Base-by-base conservation (phyloP, 306 rosid species). In the Acacia acuminata region DNA sequence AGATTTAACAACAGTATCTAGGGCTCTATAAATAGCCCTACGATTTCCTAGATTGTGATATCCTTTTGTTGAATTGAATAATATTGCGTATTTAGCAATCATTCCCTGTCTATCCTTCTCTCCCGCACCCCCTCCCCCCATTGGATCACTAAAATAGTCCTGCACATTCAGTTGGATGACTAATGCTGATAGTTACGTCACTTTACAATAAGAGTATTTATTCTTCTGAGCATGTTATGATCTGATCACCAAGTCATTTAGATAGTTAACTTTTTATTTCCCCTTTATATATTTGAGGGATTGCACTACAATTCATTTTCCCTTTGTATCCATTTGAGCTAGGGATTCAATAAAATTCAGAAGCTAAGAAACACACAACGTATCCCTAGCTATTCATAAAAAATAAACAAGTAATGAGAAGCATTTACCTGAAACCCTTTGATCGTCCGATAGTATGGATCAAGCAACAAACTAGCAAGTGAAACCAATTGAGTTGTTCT, bases 401-500 rank as follows among this genome's bases (percentile, higher is more conserved):
- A 55, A 20, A 6, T 20, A 53, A 17, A 19, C 61, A 17, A 4
- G 58, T 50, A 17, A 34, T 76, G 77, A 45, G 74, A 78, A 86
- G 77, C 43, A 44, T 48, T 84, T 87, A 96, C 99, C 99, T 96
- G 99, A 88, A 96, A 96, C 79, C 99, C 99, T 10, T 79, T 34
- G 77, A 96, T 87, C 36, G 98, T 96, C 68, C 99, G 93, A 77
- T 96, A 96, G 78, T 90, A 94, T 32, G 99, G 99, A 88, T 96
- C 99, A 79, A 96, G 98, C 84, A 96, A 77, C 91, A 96, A 88
- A 86, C 87, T 91, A 84, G 99, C 96, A 83, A 96, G 97, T 50
- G 99, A 86, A 79, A 96, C 88, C 82, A 96, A 87, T 85, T 96
- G 99, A 80, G 96, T 91, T 79, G 99, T 94, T 86, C 99, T 91